Percentiles rank a stretch among this genome's conserved stretches.
These are phyloP conservation scores for Breynia disticha DNA, from an alignment of 441 rosid species.

Conservation along the genomic window DNA sequence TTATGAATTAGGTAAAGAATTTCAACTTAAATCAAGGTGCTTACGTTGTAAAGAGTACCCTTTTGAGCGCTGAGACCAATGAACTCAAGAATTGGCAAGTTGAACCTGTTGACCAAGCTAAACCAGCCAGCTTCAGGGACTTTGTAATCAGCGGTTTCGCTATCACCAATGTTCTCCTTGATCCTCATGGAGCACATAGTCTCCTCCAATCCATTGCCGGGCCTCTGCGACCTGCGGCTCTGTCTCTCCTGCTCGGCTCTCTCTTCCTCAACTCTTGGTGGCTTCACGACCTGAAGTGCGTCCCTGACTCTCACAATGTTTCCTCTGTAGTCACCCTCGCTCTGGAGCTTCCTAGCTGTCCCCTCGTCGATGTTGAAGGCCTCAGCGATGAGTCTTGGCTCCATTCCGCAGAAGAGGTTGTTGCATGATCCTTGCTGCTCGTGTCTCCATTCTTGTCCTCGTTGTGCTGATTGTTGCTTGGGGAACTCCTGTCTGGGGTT, in stretches of 20 bases:
- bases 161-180: conserved; percentile 52
- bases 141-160: conserved; percentile 47
- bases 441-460: background rate
- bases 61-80: conserved; percentile 53
- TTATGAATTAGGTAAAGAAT: too few species aligned
- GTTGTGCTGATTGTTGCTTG: conserved; percentile 4
- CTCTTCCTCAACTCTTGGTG: conserved; percentile 32
- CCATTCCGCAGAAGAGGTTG: conserved; percentile 51
- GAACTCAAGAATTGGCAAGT: conserved; percentile 45
- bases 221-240: background rate
- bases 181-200: conserved; percentile 58
- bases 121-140: conserved; percentile 48
- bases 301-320: conserved; percentile 48
- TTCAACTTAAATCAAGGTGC: conserved; percentile 3
- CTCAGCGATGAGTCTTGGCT: conserved; percentile 37
- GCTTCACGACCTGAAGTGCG: conserved; percentile 38
- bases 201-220: conserved; percentile 63
- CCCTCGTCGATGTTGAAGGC: conserved; percentile 42
- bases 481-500: conserved; percentile 39
- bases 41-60: conserved; percentile 37
- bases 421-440: conserved; percentile 9
- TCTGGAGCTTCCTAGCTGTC: conserved; percentile 39
- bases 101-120: conserved; percentile 43
- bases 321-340: conserved; percentile 38
- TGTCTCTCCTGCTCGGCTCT: conserved; percentile 20